These are phyloP conservation scores for Pyrenophora seminiperda DNA, from an alignment of 2,329 filamentous ascomycete species.

Conservation along the genomic window DNA sequence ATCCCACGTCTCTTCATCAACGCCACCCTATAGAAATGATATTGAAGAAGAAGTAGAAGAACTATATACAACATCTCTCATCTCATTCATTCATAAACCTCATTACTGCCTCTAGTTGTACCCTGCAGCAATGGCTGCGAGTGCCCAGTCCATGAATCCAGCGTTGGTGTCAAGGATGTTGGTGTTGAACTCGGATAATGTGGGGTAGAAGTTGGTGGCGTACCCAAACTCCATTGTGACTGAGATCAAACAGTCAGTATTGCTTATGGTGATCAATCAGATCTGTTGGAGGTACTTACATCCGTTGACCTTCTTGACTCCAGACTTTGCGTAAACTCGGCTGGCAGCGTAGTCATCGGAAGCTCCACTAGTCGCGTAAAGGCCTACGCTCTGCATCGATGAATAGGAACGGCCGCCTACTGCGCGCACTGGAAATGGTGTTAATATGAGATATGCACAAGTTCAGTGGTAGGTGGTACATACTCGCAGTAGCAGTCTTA, in stretches of 20 bases:
- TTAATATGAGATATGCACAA: background rate
- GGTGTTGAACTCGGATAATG: conserved; percentile 47
- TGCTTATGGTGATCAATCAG: background rate
- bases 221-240: conserved; percentile 34
- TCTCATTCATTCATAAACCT: background rate
- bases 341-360: conserved; percentile 50
- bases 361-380: conserved; percentile 48
- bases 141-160: conserved; percentile 50
- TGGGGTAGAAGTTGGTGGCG: conserved; percentile 50
- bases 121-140: conserved; percentile 45
- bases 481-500: conserved; percentile 38
- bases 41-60: too few relatives aligned
- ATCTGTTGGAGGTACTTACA: conserved; percentile 44
- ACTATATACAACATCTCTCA: background rate
- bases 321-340: conserved; percentile 41
- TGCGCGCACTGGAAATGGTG: conserved; percentile 35
- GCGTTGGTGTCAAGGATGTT: conserved; percentile 51
- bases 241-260: conserved; percentile 1
- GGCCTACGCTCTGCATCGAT: conserved; percentile 41
- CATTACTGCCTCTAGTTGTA: conserved; percentile 16
- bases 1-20: too few relatives aligned
- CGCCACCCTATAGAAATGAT: too few relatives aligned
- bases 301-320: conserved; percentile 49
- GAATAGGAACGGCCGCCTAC: conserved; percentile 46
- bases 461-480: background rate